Evolutionary conservation across 345 rosid species (phyloP).

Genomic region (Dipteronia sinensis): DNA sequence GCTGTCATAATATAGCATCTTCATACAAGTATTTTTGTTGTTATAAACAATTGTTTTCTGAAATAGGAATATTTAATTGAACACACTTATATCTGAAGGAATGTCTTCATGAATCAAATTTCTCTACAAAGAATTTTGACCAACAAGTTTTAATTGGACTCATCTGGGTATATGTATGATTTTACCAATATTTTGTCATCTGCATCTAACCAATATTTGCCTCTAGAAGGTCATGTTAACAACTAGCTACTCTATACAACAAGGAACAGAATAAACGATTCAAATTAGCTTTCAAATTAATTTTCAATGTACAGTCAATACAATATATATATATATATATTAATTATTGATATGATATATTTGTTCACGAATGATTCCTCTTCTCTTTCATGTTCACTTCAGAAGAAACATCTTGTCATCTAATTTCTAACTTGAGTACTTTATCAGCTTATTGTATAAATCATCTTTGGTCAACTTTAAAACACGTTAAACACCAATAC

Average conservation of each 20-base stretch:
- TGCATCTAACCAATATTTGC: not conserved
- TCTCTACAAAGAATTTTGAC: not conserved
- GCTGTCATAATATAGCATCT: constrained; percentile 10
- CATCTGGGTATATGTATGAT: not conserved
- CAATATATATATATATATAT: too few species aligned
- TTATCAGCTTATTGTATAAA: not conserved
- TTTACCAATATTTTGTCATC: not conserved
- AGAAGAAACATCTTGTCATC: too few species aligned
- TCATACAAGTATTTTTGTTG: not conserved
- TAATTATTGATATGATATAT: not conserved
- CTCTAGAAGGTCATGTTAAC: not conserved
- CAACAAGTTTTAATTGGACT: not conserved
- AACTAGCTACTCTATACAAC: not conserved
- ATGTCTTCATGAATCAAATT: not conserved
- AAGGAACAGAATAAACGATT: not conserved
- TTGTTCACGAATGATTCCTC: not conserved
- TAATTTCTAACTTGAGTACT: too few species aligned
- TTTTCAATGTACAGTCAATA: not conserved
- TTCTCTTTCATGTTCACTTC: too few species aligned
- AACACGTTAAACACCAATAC: not conserved
- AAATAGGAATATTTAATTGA: not conserved
- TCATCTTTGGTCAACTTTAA: not conserved
- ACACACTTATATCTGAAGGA: not conserved
- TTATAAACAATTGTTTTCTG: not conserved
- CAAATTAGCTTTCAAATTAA: not conserved